These are phyloP conservation scores for Fallopia convolvulus DNA, from an alignment of 148 eudicot species.

Conservation along the genomic window DNA sequence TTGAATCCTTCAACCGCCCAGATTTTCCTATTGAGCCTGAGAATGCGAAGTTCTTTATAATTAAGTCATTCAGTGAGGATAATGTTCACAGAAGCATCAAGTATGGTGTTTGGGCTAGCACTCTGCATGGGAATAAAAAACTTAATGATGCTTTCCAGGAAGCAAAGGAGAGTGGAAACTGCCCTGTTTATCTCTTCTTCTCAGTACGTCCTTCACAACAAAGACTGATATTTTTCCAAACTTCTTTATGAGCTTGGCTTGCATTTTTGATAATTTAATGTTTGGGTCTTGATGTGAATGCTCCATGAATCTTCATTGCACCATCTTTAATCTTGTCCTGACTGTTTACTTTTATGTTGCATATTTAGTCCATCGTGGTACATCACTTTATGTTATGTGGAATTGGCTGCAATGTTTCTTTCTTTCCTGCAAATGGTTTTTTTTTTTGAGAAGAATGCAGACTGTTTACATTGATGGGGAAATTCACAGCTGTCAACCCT, in stretches of 20 bases:
- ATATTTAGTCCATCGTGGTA: background rate
- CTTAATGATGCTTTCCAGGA: constrained; percentile 82
- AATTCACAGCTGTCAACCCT: background rate
- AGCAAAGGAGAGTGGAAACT: constrained; percentile 59
- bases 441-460: no score
- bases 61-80: constrained; percentile 96
- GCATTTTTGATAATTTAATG: background rate
- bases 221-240: background rate
- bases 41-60: constrained; percentile 80
- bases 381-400: background rate
- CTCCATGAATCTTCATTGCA: background rate
- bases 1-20: constrained; percentile 45
- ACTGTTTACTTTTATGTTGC: background rate
- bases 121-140: constrained; percentile 87
- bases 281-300: background rate
- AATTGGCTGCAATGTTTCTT: background rate
- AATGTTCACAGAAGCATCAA: constrained; percentile 94
- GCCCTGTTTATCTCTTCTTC: constrained; percentile 86
- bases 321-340: background rate
- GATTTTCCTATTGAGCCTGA: constrained; percentile 71
- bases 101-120: constrained; percentile 89
- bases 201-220: constrained; percentile 46
- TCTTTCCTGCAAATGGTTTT: background rate
- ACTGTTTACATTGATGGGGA: background rate
- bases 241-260: background rate